Percentiles rank a stretch among this genome's conserved stretches.
Conservation (phyloP, 805 yeast genomes). For the Suhomyces tanzawaensis region DNA sequence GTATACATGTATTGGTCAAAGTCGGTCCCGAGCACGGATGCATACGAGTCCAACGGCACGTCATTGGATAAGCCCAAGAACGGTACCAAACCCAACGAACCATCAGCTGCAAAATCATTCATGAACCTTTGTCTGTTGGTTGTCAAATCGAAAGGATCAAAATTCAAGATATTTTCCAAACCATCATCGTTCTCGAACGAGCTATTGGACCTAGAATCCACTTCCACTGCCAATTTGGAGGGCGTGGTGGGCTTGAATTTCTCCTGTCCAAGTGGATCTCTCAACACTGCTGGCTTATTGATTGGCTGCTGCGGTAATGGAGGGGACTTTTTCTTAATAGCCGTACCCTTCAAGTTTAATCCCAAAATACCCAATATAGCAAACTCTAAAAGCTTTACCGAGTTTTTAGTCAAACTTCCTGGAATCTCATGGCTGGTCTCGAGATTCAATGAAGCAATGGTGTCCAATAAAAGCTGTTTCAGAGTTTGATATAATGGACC, state of each 20-base stretch:
- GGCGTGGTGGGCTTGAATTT: slow-evolving; percentile 3
- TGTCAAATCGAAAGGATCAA: slow-evolving; percentile 39
- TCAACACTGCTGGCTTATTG: slow-evolving; percentile 22
- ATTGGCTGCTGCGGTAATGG: slow-evolving; percentile 16
- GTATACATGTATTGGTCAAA: too few relatives aligned
- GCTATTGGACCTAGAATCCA: neutral
- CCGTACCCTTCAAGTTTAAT: slow-evolving; percentile 30
- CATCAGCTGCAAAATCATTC: slow-evolving; percentile 74
- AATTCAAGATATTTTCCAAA: slow-evolving; percentile 27
- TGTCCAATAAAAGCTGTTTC: slow-evolving; percentile 51
- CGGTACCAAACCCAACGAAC: slow-evolving; percentile 73
- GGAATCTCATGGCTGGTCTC: slow-evolving; percentile 56
- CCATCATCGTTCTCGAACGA: slow-evolving; percentile 10
- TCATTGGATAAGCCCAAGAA: slow-evolving; percentile 45
- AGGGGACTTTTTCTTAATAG: slow-evolving; percentile 14
- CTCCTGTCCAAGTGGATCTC: slow-evolving; percentile 13
- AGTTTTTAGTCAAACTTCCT: slow-evolving; percentile 58
- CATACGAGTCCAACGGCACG: neutral
- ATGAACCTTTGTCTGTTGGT: slow-evolving; percentile 26
- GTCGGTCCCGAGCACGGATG: too few relatives aligned
- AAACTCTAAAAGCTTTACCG: slow-evolving; percentile 54
- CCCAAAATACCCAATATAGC: slow-evolving; percentile 62
- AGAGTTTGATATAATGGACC: slow-evolving; percentile 77
- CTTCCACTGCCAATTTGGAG: slow-evolving; percentile 1
- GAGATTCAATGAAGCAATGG: slow-evolving; percentile 47